Conservation (phyloP, 2,329 filamentous ascomycete species). For the Aspergillus sojae region DNA sequence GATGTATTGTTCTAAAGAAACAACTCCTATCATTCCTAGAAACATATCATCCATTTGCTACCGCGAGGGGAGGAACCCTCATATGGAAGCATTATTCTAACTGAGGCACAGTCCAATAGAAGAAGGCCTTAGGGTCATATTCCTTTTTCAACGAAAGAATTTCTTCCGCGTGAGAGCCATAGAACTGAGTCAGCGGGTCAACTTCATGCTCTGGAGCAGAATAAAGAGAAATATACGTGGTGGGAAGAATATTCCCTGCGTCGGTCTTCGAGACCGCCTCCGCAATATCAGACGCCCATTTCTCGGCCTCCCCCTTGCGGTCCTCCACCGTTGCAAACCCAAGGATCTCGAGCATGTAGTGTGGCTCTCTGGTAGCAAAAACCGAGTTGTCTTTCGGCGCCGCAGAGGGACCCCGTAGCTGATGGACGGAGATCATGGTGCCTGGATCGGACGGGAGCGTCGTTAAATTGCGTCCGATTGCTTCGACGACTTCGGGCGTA, state of each 20-base stretch:
- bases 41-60: background rate
- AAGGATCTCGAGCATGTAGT: constrained; percentile 25
- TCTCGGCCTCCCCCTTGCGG: background rate
- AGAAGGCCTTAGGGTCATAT: background rate
- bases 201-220: too few relatives aligned
- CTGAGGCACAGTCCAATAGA: background rate
- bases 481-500: constrained; percentile 9
- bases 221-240: constrained; percentile 19
- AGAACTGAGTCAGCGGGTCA: too few relatives aligned
- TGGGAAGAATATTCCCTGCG: constrained; percentile 15
- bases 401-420: constrained; percentile 20
- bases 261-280: constrained; percentile 11
- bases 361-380: constrained; percentile 21
- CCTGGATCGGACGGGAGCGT: constrained; percentile 11
- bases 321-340: constrained; percentile 2
- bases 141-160: background rate
- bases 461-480: constrained; percentile 6
- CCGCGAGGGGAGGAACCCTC: too few relatives aligned
- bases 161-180: too few relatives aligned
- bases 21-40: too few relatives aligned
- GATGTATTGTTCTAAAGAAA: background rate
- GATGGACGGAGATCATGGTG: constrained; percentile 21
- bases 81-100: background rate
- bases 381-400: constrained; percentile 9
- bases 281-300: constrained; percentile 15